These are phyloP conservation scores for Chaetomium olivaceum DNA, from an alignment of 2,329 filamentous ascomycete species.

Conservation along the genomic window DNA sequence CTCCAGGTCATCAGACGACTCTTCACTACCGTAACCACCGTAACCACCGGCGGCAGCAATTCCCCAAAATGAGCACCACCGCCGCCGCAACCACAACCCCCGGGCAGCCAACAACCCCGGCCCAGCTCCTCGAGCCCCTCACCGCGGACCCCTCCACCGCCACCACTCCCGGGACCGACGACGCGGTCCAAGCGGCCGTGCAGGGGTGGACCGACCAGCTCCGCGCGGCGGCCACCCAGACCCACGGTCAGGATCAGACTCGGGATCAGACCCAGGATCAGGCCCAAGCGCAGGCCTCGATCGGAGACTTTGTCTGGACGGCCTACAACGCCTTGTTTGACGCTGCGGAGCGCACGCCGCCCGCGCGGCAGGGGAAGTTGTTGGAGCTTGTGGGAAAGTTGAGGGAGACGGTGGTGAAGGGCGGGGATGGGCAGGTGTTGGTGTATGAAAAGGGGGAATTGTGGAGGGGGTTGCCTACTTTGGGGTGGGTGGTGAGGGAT, in stretches of 20 bases:
- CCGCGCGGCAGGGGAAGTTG: conserved; percentile 30
- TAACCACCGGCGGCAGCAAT: too few species aligned
- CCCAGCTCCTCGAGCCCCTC: conserved; percentile 14
- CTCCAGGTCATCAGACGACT: too few species aligned
- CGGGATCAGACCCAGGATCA: too few species aligned
- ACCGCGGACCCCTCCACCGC: neutral
- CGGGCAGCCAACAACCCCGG: neutral
- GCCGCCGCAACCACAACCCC: neutral
- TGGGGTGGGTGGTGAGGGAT: conserved; percentile 35
- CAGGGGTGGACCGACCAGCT: conserved; percentile 20
- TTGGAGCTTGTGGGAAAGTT: conserved; percentile 32
- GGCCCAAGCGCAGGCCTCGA: neutral
- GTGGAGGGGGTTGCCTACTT: conserved; percentile 37
- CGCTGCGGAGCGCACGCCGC: conserved; percentile 29
- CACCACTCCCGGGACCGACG: neutral
- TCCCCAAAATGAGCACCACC: conserved; percentile 8
- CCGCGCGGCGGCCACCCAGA: neutral
- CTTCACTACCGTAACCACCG: too few species aligned
- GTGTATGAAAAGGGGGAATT: conserved; percentile 28
- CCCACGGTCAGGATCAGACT: too few species aligned
- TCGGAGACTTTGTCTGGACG: conserved; percentile 31
- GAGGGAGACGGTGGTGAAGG: conserved; percentile 23
- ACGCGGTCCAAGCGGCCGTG: conserved; percentile 16
- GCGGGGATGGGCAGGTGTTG: conserved; percentile 28
- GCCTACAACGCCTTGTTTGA: conserved; percentile 32